Evolutionary conservation across 805 yeast genomes (phyloP).

Genomic region (Helenozyma baotianmanensis): DNA sequence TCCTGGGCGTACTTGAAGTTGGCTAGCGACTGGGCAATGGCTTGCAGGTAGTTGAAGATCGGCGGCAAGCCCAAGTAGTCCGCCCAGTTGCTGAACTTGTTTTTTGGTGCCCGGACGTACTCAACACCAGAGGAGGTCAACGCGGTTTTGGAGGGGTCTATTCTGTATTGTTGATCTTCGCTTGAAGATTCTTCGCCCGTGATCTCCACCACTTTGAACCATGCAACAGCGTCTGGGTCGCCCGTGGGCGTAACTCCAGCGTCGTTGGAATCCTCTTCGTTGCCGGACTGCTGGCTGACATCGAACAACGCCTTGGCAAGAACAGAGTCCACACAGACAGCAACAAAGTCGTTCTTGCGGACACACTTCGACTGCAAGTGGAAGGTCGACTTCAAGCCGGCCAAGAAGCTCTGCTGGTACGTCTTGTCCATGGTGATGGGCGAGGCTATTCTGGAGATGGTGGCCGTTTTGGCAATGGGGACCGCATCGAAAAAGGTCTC

Average conservation of each 20-base stretch:
- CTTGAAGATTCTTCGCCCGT: constrained; percentile 23
- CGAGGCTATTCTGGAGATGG: constrained; percentile 63
- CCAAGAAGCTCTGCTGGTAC: constrained; percentile 55
- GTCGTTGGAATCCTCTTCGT: constrained; percentile 8
- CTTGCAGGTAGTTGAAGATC: constrained; percentile 30
- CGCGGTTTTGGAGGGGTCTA: constrained; percentile 66
- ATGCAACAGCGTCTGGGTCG: constrained; percentile 68
- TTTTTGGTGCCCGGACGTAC: constrained; percentile 30
- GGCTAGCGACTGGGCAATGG: constrained; percentile 14
- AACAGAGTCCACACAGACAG: constrained; percentile 70
- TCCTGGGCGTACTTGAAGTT: constrained; percentile 47
- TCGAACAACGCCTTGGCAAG: constrained; percentile 53
- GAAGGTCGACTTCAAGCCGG: constrained; percentile 59
- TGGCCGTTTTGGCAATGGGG: constrained; percentile 58
- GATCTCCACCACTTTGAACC: constrained; percentile 71
- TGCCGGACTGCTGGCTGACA: constrained; percentile 12
- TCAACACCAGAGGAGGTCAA: constrained; percentile 66
- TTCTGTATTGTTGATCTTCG: constrained; percentile 32
- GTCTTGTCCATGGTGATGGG: constrained; percentile 63
- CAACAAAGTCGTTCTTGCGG: constrained; percentile 61
- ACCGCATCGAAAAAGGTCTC: constrained; percentile 21
- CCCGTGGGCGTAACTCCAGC: constrained; percentile 50
- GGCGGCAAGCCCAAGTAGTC: constrained; percentile 43
- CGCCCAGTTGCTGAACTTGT: constrained; percentile 40
- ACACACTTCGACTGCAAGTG: constrained; percentile 56